These are phyloP conservation scores for Castanospermum australe DNA, from an alignment of 306 rosid genomes.

Conservation along the genomic window DNA sequence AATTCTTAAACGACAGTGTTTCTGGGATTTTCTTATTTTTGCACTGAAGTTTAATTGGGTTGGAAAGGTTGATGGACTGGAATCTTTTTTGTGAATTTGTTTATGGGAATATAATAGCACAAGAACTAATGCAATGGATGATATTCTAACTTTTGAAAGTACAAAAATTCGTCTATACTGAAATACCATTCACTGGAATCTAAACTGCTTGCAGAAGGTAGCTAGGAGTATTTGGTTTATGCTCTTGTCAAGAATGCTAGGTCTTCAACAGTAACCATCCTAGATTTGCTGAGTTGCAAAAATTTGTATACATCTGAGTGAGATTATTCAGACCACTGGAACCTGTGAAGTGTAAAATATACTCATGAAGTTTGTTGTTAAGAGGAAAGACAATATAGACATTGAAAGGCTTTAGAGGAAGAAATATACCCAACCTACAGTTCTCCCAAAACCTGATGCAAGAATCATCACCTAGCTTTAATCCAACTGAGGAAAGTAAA, in stretches of 20 bases:
- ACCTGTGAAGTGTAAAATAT: background rate
- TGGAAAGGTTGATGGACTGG: no score
- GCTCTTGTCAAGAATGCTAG: background rate
- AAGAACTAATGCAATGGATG: background rate
- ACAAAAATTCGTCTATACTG: background rate
- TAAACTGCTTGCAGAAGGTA: background rate
- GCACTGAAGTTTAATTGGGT: background rate
- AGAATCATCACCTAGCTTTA: background rate
- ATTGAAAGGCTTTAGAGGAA: background rate
- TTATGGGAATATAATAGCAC: background rate
- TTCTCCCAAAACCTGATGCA: background rate
- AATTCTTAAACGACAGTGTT: background rate
- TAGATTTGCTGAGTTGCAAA: background rate
- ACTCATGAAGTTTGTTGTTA: background rate
- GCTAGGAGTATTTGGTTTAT: background rate
- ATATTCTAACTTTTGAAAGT: background rate
- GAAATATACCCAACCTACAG: background rate
- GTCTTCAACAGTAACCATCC: background rate
- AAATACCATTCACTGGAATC: background rate
- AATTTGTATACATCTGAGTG: background rate
- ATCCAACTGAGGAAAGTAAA: background rate
- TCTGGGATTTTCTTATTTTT: constrained; percentile 1
- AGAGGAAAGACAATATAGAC: constrained; percentile 3
- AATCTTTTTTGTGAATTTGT: background rate
- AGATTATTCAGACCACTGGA: background rate